A percentile compares a stretch with the other conserved stretches of the same genome.
Conservation (phyloP, 495 filamentous ascomycete genomes). For the Neurospora pannonica region DNA sequence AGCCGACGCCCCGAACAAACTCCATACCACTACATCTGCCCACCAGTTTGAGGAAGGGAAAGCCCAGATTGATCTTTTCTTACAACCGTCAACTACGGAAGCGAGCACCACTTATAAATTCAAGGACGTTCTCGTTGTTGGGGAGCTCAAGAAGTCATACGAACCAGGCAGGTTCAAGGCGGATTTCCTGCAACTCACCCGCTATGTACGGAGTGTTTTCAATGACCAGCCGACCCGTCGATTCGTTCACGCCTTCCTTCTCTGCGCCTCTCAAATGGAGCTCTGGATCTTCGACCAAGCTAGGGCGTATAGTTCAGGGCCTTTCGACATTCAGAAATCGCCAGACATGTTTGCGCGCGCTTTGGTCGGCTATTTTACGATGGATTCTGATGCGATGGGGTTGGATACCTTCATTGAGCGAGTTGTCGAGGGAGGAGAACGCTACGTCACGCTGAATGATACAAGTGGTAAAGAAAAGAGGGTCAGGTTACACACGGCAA, state of each 20-base stretch:
- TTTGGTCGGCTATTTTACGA: background rate
- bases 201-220: background rate
- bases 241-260: background rate
- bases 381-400: background rate
- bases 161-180: background rate
- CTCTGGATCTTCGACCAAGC: background rate
- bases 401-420: background rate
- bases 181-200: background rate
- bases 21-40: background rate
- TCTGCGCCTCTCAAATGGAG: background rate
- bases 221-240: background rate
- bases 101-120: background rate
- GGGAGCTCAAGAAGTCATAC: background rate
- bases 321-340: background rate
- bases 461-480: background rate
- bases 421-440: background rate
- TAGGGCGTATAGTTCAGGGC: background rate
- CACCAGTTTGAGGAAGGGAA: background rate
- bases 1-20: background rate
- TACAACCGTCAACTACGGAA: background rate
- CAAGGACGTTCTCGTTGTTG: background rate
- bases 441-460: background rate
- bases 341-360: background rate
- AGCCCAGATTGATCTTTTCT: background rate
- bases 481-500: background rate